Conservation (phyloP, 2,329 filamentous ascomycete genomes). For the Xylaria sp. region DNA sequence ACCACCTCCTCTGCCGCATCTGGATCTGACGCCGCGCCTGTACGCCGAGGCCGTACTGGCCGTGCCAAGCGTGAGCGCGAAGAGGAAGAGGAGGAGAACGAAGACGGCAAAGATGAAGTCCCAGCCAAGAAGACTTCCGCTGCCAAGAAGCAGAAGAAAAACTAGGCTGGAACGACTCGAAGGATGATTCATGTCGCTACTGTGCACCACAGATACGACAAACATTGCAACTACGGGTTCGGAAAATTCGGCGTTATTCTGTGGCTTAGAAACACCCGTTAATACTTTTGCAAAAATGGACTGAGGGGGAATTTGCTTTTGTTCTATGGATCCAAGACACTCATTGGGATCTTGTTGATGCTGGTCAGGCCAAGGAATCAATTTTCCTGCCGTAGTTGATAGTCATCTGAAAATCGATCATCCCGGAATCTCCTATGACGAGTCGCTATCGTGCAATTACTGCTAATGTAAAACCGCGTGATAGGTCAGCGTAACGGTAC, state of each 20-base stretch:
- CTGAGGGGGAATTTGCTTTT: background rate
- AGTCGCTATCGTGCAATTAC: background rate
- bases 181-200: background rate
- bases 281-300: background rate
- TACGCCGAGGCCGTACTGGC: background rate
- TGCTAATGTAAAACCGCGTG: background rate
- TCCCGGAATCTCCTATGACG: background rate
- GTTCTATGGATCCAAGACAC: background rate
- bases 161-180: background rate
- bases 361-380: background rate
- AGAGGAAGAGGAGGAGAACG: background rate
- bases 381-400: background rate
- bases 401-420: background rate
- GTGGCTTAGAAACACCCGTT: background rate
- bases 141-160: constrained; percentile 20
- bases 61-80: constrained; percentile 6
- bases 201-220: background rate
- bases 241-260: background rate
- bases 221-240: background rate
- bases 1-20: background rate
- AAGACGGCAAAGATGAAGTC: background rate
- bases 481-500: background rate
- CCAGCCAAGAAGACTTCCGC: background rate
- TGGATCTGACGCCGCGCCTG: background rate
- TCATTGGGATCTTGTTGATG: background rate